These are phyloP conservation scores for Colletotrichum godetiae DNA, from an alignment of 2,329 filamentous ascomycete species.

Conservation along the genomic window DNA sequence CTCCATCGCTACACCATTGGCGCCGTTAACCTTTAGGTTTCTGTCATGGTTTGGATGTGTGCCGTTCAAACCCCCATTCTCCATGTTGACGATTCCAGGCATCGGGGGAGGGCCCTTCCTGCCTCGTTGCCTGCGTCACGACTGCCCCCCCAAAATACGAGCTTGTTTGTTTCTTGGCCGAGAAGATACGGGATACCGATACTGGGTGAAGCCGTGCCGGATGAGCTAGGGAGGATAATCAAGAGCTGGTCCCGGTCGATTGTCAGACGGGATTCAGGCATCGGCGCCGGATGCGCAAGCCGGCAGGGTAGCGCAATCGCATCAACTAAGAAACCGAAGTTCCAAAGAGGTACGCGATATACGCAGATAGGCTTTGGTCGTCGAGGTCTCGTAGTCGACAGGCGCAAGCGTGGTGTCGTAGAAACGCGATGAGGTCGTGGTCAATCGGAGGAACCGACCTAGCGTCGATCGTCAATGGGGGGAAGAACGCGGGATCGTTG, in stretches of 20 bases:
- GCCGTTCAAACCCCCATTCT: conserved; percentile 64
- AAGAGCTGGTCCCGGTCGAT: conserved; percentile 23
- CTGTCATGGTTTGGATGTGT: conserved; percentile 67
- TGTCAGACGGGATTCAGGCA: conserved; percentile 29
- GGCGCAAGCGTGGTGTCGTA: conserved; percentile 17
- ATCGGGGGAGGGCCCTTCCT: conserved; percentile 47
- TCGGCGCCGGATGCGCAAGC: conserved; percentile 36
- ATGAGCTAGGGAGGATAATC: conserved; percentile 1
- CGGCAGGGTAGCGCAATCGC: conserved; percentile 24
- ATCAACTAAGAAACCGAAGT: conserved; percentile 13
- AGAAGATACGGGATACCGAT: background rate
- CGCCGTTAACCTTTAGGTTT: conserved; percentile 56
- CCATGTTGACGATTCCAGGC: conserved; percentile 67
- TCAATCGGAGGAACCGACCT: conserved; percentile 7
- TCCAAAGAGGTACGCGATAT: background rate
- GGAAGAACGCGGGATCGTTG: background rate
- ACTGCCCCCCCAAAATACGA: conserved; percentile 25
- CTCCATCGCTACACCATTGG: conserved; percentile 50
- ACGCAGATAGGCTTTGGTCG: background rate
- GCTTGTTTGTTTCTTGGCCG: background rate
- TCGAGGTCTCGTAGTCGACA: background rate
- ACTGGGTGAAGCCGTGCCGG: background rate
- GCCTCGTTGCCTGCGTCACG: conserved; percentile 33
- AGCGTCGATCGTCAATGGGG: conserved; percentile 20
- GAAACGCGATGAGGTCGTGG: conserved; percentile 19